Evolutionary conservation across 139 green algal species (phyloP).

Genomic region (Chloropicon primus): DNA sequence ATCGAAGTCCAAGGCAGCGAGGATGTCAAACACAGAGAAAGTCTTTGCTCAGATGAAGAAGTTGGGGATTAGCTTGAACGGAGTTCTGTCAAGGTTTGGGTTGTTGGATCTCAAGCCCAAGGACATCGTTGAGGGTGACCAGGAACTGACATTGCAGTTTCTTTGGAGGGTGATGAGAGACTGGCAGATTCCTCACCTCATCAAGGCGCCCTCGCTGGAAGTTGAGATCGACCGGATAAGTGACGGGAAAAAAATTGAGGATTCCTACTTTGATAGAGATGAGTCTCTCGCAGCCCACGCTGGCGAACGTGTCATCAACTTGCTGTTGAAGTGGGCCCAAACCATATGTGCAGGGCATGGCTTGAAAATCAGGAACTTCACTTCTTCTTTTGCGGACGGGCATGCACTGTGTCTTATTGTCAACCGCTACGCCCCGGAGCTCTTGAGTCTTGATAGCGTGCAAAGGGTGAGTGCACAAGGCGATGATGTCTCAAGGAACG

Average conservation of each 20-base stretch:
- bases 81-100: conserved; percentile 5
- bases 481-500: neutral
- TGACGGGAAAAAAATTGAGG: conserved; percentile 11
- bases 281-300: neutral
- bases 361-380: conserved; percentile 40
- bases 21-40: neutral
- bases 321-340: conserved; percentile 57
- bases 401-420: conserved; percentile 59
- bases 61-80: conserved; percentile 4
- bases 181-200: conserved; percentile 21
- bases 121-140: conserved; percentile 45
- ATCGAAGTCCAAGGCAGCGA: neutral
- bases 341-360: conserved; percentile 38
- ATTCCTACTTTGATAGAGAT: conserved; percentile 1
- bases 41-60: conserved; percentile 4
- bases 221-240: conserved; percentile 24
- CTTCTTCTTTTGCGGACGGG: conserved; percentile 49
- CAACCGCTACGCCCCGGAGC: conserved; percentile 6
- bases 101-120: conserved; percentile 15
- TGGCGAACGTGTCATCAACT: neutral
- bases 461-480: neutral
- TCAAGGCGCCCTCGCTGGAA: conserved; percentile 10
- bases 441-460: neutral
- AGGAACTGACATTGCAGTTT: conserved; percentile 36
- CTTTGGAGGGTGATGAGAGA: conserved; percentile 39